Conservation (phyloP, 2,329 filamentous ascomycete species). For the Hymenotorrendiella dingleyae region DNA sequence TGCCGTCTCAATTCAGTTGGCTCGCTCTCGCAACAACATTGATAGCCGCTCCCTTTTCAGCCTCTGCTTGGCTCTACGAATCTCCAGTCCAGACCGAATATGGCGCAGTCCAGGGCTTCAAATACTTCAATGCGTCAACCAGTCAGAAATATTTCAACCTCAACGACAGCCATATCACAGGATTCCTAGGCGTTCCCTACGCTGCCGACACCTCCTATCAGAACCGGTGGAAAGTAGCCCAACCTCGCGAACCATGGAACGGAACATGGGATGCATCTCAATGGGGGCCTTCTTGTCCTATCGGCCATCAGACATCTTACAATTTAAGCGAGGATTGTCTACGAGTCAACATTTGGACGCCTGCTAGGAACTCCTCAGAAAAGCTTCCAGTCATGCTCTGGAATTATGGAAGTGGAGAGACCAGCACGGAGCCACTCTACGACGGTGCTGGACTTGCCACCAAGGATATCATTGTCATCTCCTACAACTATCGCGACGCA, state of each 20-base stretch:
- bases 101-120: conserved; percentile 10
- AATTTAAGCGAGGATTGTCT: conserved; percentile 32
- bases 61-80: conserved; percentile 11
- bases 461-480: conserved; percentile 38
- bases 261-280: conserved; percentile 21
- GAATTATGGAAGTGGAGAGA: conserved; percentile 38
- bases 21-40: too few relatives aligned
- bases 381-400: conserved; percentile 37
- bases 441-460: conserved; percentile 37
- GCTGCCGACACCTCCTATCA: conserved; percentile 34
- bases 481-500: conserved; percentile 42
- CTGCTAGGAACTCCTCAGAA: conserved; percentile 13
- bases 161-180: conserved; percentile 5
- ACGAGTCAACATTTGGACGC: conserved; percentile 26
- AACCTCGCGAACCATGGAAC: conserved; percentile 20
- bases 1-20: too few relatives aligned
- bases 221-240: conserved; percentile 33
- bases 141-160: conserved; percentile 7
- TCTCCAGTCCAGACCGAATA: conserved; percentile 10
- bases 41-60: too few relatives aligned
- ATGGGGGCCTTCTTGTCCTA: conserved; percentile 28
- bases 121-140: conserved; percentile 12
- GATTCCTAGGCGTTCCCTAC: conserved; percentile 31
- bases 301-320: conserved; percentile 20
- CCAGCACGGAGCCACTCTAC: conserved; percentile 34